A percentile compares a stretch with the other conserved stretches of the same genome.
Conservation (phyloP, 768 basidiomycete species). For the Vararia minispora region DNA sequence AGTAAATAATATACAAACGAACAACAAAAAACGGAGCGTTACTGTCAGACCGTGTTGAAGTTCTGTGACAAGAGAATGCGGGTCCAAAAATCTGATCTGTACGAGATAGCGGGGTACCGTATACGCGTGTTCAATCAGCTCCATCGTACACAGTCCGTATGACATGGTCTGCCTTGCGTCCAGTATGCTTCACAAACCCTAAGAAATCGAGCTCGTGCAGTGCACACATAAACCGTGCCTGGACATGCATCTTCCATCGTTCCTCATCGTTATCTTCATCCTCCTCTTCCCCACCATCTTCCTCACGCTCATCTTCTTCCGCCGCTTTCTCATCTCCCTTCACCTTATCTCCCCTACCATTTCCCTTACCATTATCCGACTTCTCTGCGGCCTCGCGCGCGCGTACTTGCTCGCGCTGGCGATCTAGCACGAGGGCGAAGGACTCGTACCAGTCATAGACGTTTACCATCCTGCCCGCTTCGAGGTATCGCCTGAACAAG, state of each 20-base stretch:
- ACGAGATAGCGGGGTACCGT: too few species aligned
- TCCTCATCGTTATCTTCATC: constrained; percentile 26
- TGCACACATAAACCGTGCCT: constrained; percentile 70
- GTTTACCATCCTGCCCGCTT: constrained; percentile 76
- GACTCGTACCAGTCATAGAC: constrained; percentile 84
- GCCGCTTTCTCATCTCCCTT: constrained; percentile 10
- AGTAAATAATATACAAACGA: too few species aligned
- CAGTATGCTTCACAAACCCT: constrained; percentile 72
- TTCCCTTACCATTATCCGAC: background rate
- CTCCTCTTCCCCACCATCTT: constrained; percentile 15
- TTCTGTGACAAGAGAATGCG: too few species aligned
- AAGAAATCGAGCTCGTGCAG: constrained; percentile 76
- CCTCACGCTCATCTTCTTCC: constrained; percentile 22
- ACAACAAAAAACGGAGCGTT: too few species aligned
- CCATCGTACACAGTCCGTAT: constrained; percentile 54
- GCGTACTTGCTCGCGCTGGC: constrained; percentile 27
- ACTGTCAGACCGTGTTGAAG: too few species aligned
- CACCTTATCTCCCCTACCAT: constrained; percentile 6
- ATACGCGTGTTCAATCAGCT: constrained; percentile 19
- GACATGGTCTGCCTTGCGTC: constrained; percentile 70
- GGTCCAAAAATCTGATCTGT: too few species aligned
- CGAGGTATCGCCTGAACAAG: constrained; percentile 64
- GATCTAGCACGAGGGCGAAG: constrained; percentile 57
- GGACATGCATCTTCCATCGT: constrained; percentile 51
- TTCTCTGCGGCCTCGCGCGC: background rate